These are phyloP conservation scores for Vitellaria paradoxa DNA, from an alignment of 179 eudicot genomes.

Conservation along the genomic window DNA sequence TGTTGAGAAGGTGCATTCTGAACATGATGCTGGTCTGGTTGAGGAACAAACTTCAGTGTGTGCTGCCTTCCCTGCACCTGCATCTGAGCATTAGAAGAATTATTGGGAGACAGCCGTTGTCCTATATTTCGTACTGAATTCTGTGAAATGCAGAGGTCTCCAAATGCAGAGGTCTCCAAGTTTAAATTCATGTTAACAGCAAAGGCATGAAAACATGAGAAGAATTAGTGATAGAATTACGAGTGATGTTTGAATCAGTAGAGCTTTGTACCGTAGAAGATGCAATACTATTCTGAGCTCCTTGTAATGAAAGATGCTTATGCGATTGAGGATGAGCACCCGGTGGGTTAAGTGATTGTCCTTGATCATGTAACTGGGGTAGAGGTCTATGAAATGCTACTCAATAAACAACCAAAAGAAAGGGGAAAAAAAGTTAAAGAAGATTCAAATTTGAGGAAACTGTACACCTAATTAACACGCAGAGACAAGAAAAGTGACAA, in stretches of 20 bases:
- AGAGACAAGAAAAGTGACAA: no score
- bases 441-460: background rate
- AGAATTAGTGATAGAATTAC: background rate
- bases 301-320: background rate
- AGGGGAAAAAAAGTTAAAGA: background rate
- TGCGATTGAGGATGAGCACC: background rate
- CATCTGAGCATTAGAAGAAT: constrained; percentile 55
- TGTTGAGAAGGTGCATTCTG: constrained; percentile 62
- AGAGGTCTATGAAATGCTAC: background rate
- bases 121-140: constrained; percentile 55
- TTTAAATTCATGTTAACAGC: background rate
- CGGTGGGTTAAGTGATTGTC: background rate
- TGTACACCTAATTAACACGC: no score
- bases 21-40: constrained; percentile 42
- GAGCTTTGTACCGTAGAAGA: background rate
- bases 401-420: background rate
- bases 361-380: background rate
- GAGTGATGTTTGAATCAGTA: background rate
- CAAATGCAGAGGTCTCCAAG: background rate
- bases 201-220: background rate
- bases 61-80: constrained; percentile 59
- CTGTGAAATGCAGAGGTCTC: constrained; percentile 26
- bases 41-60: constrained; percentile 36
- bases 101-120: constrained; percentile 49
- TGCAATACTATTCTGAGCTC: background rate